A percentile compares a stretch with the other conserved stretches of the same genome.
Conservation (phyloP, 1,139 yeast species). For the Debaryomyces subglobosus region DNA sequence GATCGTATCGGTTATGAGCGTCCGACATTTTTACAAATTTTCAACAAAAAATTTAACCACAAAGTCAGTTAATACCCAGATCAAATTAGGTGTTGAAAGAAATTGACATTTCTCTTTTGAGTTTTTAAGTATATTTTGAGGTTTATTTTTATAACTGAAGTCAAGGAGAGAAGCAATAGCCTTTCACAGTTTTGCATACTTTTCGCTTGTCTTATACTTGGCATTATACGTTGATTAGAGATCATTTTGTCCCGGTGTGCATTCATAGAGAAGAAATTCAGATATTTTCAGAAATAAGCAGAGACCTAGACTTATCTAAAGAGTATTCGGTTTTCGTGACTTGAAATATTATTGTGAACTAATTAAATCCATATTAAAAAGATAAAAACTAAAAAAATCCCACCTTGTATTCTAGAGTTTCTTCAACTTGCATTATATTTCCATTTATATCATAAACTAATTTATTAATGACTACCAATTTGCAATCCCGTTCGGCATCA, state of each 20-base stretch:
- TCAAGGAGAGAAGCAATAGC: slow-evolving; percentile 3
- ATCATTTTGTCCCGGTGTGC: slow-evolving; percentile 4
- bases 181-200: not conserved
- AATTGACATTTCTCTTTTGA: not conserved
- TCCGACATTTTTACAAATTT: slow-evolving; percentile 6
- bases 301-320: not conserved
- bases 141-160: not conserved
- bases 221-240: slow-evolving; percentile 3
- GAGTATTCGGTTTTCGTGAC: not conserved
- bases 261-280: not conserved
- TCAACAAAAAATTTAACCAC: slow-evolving; percentile 9
- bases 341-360: not conserved
- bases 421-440: slow-evolving; percentile 5
- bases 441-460: slow-evolving; percentile 1
- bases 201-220: slow-evolving; percentile 5
- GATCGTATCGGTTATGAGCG: slow-evolving; percentile 1
- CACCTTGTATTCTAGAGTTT: slow-evolving; percentile 3
- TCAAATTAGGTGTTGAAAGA: slow-evolving; percentile 5
- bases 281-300: not conserved
- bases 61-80: slow-evolving; percentile 7
- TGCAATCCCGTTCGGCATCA: slow-evolving; percentile 22
- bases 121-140: not conserved
- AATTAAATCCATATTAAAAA: not conserved
- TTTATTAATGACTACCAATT: slow-evolving; percentile 11
- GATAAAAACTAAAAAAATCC: not conserved